These are phyloP conservation scores for Ottelia alismoides DNA, from an alignment of 106 monocot species.

Conservation along the genomic window DNA sequence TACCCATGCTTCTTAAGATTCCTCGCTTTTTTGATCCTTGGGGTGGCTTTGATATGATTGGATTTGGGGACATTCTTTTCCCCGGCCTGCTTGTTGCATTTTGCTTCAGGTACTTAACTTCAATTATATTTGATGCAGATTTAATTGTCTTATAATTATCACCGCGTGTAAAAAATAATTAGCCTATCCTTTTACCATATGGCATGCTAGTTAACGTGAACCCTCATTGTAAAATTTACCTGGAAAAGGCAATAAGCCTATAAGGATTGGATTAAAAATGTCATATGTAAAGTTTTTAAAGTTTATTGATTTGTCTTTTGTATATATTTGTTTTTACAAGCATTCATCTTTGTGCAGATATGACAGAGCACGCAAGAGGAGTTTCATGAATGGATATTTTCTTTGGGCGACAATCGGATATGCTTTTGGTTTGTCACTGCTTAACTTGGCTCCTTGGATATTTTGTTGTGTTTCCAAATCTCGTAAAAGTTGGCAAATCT, in stretches of 20 bases:
- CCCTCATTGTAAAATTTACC: too few relatives aligned
- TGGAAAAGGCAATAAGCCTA: too few relatives aligned
- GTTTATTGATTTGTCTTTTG: neutral
- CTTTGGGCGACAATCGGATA: conserved; percentile 50
- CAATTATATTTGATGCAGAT: neutral
- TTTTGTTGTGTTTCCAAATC: too few relatives aligned
- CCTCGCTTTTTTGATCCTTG: conserved; percentile 93
- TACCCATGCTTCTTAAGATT: conserved; percentile 93
- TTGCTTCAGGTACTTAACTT: conserved; percentile 56
- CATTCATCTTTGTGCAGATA: conserved; percentile 25
- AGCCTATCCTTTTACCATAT: too few relatives aligned
- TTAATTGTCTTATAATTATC: too few relatives aligned
- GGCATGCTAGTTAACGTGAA: too few relatives aligned
- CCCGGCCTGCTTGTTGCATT: conserved; percentile 97
- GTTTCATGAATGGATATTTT: conserved; percentile 45
- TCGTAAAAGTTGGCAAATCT: too few relatives aligned
- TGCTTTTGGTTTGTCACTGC: conserved; percentile 66
- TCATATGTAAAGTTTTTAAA: neutral
- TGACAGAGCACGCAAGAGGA: conserved; percentile 38
- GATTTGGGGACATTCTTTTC: conserved; percentile 97
- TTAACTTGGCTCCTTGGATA: too few relatives aligned
- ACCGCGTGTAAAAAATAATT: too few relatives aligned
- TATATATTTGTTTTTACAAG: neutral
- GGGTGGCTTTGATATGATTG: conserved; percentile 99
- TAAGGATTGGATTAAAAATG: too few relatives aligned